Percentiles rank a stretch among this genome's conserved stretches.
Evolutionary conservation across 305 asterid genomes (phyloP).

Genomic region (Fraxinus floribunda): DNA sequence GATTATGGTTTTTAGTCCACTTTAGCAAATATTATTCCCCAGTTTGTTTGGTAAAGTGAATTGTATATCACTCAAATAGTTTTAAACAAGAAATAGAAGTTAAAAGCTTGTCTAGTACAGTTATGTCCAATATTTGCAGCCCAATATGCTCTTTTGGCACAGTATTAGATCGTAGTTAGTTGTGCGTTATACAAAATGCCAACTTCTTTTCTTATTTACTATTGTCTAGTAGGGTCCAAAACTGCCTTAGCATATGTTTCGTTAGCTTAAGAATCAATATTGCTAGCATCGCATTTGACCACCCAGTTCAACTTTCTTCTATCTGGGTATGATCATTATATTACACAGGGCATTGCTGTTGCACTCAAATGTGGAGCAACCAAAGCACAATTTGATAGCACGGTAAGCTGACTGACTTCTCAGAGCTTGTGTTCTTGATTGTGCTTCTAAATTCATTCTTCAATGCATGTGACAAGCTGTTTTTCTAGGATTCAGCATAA

Average conservation of each 20-base stretch:
- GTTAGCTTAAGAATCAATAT: not conserved
- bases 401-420: conserved; percentile 48
- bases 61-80: not conserved
- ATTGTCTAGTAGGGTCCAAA: not conserved
- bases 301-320: not conserved
- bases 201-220: not conserved
- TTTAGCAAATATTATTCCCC: not conserved
- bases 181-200: not conserved
- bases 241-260: not conserved
- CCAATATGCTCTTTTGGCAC: not conserved
- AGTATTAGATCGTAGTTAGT: not conserved
- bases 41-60: not conserved
- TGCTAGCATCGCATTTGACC: not conserved
- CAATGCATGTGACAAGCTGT: not conserved
- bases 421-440: not conserved
- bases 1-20: not conserved
- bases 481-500: not conserved
- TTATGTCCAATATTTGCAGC: not conserved
- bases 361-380: conserved; percentile 99
- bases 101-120: not conserved
- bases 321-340: not conserved
- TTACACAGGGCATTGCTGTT: conserved; percentile 77
- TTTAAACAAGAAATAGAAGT: not conserved
- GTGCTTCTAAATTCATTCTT: not conserved
- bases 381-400: conserved; percentile 89